Conservation (phyloP, 306 rosid species). For the Calophaca sinica region DNA sequence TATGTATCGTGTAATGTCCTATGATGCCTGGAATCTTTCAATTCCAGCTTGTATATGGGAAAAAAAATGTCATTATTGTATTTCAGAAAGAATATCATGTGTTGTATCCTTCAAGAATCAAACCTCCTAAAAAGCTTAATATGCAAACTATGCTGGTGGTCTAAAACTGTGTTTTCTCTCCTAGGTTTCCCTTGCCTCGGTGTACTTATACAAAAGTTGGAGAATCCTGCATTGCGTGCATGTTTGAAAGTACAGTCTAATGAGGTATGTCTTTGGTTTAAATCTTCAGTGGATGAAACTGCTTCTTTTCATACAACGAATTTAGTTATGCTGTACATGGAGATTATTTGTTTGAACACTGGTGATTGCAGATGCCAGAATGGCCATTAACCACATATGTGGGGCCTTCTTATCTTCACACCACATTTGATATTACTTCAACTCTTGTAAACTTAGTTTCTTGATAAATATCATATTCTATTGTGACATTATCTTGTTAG, state of each 20-base stretch:
- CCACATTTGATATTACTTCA: slow-evolving; percentile 3
- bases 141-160: slow-evolving; percentile 27
- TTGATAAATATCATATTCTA: neutral
- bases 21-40: slow-evolving; percentile 26
- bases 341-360: slow-evolving; percentile 23
- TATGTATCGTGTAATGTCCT: slow-evolving; percentile 22
- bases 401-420: slow-evolving; percentile 2
- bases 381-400: slow-evolving; percentile 11
- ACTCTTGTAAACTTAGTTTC: neutral
- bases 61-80: slow-evolving; percentile 7
- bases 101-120: slow-evolving; percentile 26
- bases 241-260: slow-evolving; percentile 79
- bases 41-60: slow-evolving; percentile 30
- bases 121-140: slow-evolving; percentile 36
- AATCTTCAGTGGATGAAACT: slow-evolving; percentile 29
- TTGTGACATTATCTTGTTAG: slow-evolving; percentile 31
- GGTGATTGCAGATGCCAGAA: slow-evolving; percentile 13
- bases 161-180: slow-evolving; percentile 41
- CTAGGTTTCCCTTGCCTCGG: slow-evolving; percentile 97
- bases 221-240: slow-evolving; percentile 90
- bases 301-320: slow-evolving; percentile 7
- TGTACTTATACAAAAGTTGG: slow-evolving; percentile 92
- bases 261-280: slow-evolving; percentile 66
- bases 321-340: slow-evolving; percentile 26
- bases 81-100: slow-evolving; percentile 22